Percentiles rank a stretch among this genome's conserved stretches.
Evolutionary conservation across 768 basidiomycete genomes (phyloP).

Genomic region (Paxillus ammoniavirescens): DNA sequence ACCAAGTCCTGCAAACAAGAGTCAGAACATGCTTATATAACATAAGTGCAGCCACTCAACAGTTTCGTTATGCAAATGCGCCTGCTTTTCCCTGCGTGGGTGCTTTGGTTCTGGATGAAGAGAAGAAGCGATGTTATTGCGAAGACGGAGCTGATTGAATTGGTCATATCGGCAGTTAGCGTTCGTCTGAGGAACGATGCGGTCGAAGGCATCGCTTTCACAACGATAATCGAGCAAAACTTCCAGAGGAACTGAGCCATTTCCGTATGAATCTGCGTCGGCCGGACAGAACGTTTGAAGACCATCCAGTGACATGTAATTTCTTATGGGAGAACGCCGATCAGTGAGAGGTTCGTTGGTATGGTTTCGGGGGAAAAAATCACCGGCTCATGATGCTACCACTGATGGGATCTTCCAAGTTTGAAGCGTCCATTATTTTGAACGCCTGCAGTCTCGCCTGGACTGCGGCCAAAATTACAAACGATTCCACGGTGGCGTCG

Average conservation of each 20-base stretch:
- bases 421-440: constrained; percentile 75
- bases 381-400: constrained; percentile 87
- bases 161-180: constrained; percentile 88
- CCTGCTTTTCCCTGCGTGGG: constrained; percentile 21
- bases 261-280: constrained; percentile 36
- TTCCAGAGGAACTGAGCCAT: constrained; percentile 80
- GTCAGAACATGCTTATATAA: constrained; percentile 8
- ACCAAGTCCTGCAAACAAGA: constrained; percentile 64
- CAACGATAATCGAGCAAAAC: constrained; percentile 83
- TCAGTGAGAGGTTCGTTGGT: neutral
- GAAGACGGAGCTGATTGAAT: constrained; percentile 87
- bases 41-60: constrained; percentile 36
- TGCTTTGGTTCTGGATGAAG: constrained; percentile 40
- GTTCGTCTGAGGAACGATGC: constrained; percentile 86
- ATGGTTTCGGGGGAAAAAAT: neutral
- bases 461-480: constrained; percentile 73
- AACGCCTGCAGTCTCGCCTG: constrained; percentile 79
- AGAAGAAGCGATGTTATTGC: constrained; percentile 63
- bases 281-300: constrained; percentile 87
- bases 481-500: constrained; percentile 42
- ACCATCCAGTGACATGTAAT: constrained; percentile 72
- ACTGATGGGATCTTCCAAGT: constrained; percentile 79
- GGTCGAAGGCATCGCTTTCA: constrained; percentile 81
- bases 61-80: constrained; percentile 64
- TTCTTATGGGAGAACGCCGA: constrained; percentile 43